These are phyloP conservation scores for Secale cereale DNA, from an alignment of 176 grass and related monocot genomes.

Conservation along the genomic window DNA sequence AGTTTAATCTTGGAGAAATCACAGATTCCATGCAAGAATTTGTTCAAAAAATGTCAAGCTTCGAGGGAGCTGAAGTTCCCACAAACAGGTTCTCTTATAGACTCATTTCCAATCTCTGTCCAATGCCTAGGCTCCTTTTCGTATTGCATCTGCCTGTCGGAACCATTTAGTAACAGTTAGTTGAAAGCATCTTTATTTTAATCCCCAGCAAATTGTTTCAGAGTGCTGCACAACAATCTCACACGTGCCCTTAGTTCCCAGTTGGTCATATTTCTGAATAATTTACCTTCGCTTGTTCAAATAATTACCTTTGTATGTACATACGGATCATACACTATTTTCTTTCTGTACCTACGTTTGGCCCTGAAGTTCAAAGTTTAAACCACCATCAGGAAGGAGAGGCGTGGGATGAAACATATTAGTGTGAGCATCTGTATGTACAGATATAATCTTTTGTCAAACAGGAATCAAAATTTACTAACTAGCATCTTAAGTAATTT, in stretches of 20 bases:
- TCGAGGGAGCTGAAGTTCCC: slow-evolving; percentile 93
- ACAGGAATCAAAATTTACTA: neutral
- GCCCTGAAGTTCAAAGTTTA: neutral
- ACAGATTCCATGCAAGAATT: slow-evolving; percentile 88
- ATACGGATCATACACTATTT: neutral
- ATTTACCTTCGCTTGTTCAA: slow-evolving; percentile 2
- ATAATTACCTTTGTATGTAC: neutral
- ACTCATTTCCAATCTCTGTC: slow-evolving; percentile 10
- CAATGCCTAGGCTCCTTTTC: neutral
- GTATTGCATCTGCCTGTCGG: neutral
- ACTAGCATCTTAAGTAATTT: neutral
- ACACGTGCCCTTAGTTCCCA: neutral
- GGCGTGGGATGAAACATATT: neutral
- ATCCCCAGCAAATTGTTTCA: neutral
- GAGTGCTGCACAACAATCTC: neutral
- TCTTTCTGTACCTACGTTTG: neutral
- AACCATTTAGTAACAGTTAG: neutral
- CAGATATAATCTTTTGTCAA: neutral
- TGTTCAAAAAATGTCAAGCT: slow-evolving; percentile 81
- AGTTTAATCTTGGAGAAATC: slow-evolving; percentile 82
- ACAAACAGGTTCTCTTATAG: slow-evolving; percentile 52
- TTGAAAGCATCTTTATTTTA: neutral
- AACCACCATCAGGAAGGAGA: neutral
- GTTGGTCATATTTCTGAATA: neutral
- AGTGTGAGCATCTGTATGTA: slow-evolving; percentile 1